phyloP scores from a whole-genome alignment of 768 basidiomycete genomes.

The Floccularia luteovirens region DNA sequence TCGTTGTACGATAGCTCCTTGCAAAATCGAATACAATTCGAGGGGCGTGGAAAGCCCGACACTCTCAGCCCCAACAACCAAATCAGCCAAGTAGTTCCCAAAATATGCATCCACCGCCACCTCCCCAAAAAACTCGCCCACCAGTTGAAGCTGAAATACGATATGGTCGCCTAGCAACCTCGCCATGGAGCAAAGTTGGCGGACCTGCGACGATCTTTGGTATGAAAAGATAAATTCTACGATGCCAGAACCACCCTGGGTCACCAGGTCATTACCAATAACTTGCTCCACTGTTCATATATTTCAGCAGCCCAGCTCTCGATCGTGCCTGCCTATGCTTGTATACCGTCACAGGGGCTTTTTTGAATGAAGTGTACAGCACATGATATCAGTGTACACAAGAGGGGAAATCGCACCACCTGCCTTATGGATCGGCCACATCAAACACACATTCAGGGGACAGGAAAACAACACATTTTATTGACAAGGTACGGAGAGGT shows the following conservation, averaged over 20 bases:
- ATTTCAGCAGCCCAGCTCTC: too few species aligned
- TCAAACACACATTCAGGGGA: too few species aligned
- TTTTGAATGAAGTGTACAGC: too few species aligned
- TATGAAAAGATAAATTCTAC: constrained; percentile 48
- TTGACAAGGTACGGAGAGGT: too few species aligned
- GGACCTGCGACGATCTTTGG: constrained; percentile 58
- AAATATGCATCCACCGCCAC: constrained; percentile 13
- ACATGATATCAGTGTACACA: too few species aligned
- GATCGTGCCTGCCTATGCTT: too few species aligned
- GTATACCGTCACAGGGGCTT: too few species aligned
- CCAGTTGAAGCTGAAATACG: constrained; percentile 30
- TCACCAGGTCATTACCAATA: too few species aligned
- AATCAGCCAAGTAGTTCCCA: constrained; percentile 15
- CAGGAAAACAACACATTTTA: too few species aligned
- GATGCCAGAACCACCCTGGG: not conserved
- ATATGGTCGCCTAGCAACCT: constrained; percentile 59
- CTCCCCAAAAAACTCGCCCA: constrained; percentile 10
- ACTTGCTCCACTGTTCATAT: too few species aligned
- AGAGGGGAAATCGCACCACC: too few species aligned
- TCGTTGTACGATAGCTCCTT: constrained; percentile 44
- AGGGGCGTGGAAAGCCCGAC: constrained; percentile 66
- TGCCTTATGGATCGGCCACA: too few species aligned
- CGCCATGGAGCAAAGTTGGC: constrained; percentile 68
- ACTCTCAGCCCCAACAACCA: constrained; percentile 14
- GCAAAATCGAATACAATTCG: constrained; percentile 57